A percentile compares a stretch with the other conserved stretches of the same genome.
phyloP scores from a whole-genome alignment of 116 monocot genomes.

The Dioscorea cayenensis region DNA sequence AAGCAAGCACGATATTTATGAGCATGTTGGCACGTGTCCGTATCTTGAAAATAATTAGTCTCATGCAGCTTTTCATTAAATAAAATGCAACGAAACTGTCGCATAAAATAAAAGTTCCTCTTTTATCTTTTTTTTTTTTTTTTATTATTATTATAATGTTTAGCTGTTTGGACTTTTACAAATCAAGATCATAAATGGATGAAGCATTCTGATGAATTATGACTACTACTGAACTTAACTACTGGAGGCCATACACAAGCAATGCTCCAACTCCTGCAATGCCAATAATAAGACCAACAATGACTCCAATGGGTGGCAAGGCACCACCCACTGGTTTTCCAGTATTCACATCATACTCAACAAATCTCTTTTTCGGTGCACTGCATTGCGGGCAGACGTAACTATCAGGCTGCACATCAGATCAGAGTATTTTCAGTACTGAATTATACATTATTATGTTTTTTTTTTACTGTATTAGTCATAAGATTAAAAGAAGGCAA shows the following conservation, averaged over 20 bases:
- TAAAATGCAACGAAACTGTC: too few species aligned
- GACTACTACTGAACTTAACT: not conserved
- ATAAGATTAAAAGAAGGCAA: not conserved
- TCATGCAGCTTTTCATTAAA: too few species aligned
- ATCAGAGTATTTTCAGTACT: not conserved
- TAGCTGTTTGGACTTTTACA: too few species aligned
- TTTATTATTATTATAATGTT: too few species aligned
- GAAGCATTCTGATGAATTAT: too few species aligned
- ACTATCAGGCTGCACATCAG: constrained; percentile 58
- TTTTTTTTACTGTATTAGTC: not conserved
- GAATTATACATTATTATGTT: too few species aligned
- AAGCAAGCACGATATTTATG: not conserved
- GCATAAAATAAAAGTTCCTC: too few species aligned
- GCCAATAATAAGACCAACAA: constrained; percentile 65
- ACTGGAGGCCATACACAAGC: constrained; percentile 87
- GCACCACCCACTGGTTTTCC: constrained; percentile 80
- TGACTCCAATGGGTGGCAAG: constrained; percentile 67
- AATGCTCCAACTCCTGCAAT: constrained; percentile 80
- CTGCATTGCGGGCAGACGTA: constrained; percentile 85
- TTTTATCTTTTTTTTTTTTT: too few species aligned
- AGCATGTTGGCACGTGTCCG: too few species aligned
- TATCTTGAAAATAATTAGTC: too few species aligned
- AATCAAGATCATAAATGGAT: too few species aligned
- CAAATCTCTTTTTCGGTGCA: constrained; percentile 91
- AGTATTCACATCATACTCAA: constrained; percentile 55